A percentile compares a stretch with the other conserved stretches of the same genome.
These are phyloP conservation scores for Sclerospora graminicola DNA, from an alignment of 352 stramenopile species.

Conservation along the genomic window DNA sequence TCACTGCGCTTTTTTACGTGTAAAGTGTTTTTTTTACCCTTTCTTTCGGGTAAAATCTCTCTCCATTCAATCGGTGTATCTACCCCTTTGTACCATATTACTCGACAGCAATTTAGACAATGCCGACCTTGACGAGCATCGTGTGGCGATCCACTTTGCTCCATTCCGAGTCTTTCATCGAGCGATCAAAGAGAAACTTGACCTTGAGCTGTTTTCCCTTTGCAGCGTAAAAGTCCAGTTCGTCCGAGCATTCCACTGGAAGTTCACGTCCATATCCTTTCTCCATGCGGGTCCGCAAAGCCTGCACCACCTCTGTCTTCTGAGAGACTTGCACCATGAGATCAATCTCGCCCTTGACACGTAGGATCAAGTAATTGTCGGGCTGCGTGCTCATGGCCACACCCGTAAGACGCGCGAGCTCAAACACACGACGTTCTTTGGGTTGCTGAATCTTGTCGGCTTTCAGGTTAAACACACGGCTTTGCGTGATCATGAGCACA, in stretches of 20 bases:
- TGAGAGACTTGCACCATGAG: conserved; percentile 58
- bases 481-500: conserved; percentile 66
- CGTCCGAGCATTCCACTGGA: conserved; percentile 56
- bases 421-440: conserved; percentile 67
- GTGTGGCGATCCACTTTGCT: conserved; percentile 66
- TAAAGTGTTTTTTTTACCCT: too few relatives aligned
- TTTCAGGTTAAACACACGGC: too few relatives aligned
- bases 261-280: conserved; percentile 39
- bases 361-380: conserved; percentile 77
- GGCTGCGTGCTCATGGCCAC: conserved; percentile 68
- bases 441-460: conserved; percentile 75
- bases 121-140: conserved; percentile 64
- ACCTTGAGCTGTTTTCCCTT: conserved; percentile 57
- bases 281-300: conserved; percentile 52
- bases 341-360: conserved; percentile 64
- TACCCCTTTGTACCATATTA: too few relatives aligned
- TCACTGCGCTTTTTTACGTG: too few relatives aligned
- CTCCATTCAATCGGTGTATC: too few relatives aligned
- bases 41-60: too few relatives aligned
- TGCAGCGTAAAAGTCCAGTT: conserved; percentile 56
- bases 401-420: conserved; percentile 42
- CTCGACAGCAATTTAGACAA: conserved; percentile 32
- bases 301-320: too few relatives aligned
- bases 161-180: too few relatives aligned
- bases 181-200: conserved; percentile 63